Conservation (phyloP, 768 basidiomycete genomes). For the Wakefieldia striispora region DNA sequence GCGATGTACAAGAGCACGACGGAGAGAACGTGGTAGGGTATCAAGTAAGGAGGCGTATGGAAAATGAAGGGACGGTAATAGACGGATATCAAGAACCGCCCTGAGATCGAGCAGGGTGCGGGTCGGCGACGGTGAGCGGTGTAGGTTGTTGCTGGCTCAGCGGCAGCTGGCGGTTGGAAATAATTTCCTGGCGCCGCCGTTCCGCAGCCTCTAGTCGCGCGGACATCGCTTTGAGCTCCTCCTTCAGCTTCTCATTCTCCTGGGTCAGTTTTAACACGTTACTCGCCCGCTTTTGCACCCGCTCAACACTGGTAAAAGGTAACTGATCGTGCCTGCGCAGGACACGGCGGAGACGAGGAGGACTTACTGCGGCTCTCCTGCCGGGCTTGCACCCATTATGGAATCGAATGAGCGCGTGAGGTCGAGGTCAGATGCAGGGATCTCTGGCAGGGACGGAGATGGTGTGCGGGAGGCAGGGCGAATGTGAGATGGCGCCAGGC, state of each 20-base stretch:
- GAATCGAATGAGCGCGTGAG: slow-evolving; percentile 42
- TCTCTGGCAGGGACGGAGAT: slow-evolving; percentile 46
- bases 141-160: slow-evolving; percentile 13
- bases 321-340: slow-evolving; percentile 30
- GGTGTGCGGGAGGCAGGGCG: slow-evolving; percentile 24
- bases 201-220: slow-evolving; percentile 75
- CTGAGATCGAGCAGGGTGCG: slow-evolving; percentile 17
- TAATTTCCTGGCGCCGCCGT: slow-evolving; percentile 49
- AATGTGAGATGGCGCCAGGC: slow-evolving; percentile 18
- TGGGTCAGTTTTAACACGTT: slow-evolving; percentile 74
- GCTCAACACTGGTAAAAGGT: slow-evolving; percentile 32
- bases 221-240: slow-evolving; percentile 70
- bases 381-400: slow-evolving; percentile 36
- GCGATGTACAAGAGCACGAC: slow-evolving; percentile 9
- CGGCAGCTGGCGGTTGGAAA: slow-evolving; percentile 36
- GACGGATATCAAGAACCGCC: slow-evolving; percentile 28
- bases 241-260: slow-evolving; percentile 79
- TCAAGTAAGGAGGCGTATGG: slow-evolving; percentile 14
- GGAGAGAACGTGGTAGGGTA: slow-evolving; percentile 27
- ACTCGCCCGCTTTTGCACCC: slow-evolving; percentile 66
- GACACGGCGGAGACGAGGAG: slow-evolving; percentile 21
- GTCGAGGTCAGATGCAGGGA: slow-evolving; percentile 47
- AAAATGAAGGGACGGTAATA: slow-evolving; percentile 24
- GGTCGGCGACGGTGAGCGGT: slow-evolving; percentile 7
- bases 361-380: slow-evolving; percentile 47